These are phyloP conservation scores for Panaeolus cyanescens DNA, from an alignment of 768 basidiomycete genomes.

Conservation along the genomic window DNA sequence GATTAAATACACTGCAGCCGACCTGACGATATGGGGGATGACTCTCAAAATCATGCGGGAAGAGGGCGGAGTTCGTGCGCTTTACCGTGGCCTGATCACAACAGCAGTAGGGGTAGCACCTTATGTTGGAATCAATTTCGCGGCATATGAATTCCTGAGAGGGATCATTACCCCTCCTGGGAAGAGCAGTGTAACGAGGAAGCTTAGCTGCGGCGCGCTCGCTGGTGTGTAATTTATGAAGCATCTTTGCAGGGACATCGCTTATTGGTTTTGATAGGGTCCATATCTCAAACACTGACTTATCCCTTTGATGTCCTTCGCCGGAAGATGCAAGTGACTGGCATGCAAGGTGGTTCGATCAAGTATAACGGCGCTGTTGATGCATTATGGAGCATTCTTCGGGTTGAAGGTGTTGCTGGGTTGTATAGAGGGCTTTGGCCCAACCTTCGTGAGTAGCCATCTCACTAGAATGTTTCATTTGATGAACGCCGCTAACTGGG, in stretches of 20 bases:
- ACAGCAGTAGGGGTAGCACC: slow-evolving; percentile 92
- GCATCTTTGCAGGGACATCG: not conserved
- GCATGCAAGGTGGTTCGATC: slow-evolving; percentile 64
- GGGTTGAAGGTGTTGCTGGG: slow-evolving; percentile 73
- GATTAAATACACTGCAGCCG: slow-evolving; percentile 43
- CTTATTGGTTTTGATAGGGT: slow-evolving; percentile 45
- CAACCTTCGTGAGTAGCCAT: slow-evolving; percentile 67
- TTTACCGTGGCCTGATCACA: slow-evolving; percentile 85
- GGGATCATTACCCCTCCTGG: slow-evolving; percentile 82
- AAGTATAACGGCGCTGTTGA: slow-evolving; percentile 84
- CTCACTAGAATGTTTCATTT: slow-evolving; percentile 3
- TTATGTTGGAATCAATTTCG: slow-evolving; percentile 89
- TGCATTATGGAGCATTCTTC: slow-evolving; percentile 69
- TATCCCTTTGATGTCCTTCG: slow-evolving; percentile 96
- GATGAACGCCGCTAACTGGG: not conserved
- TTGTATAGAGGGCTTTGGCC: slow-evolving; percentile 90
- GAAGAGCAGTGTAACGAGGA: slow-evolving; percentile 64
- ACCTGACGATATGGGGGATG: slow-evolving; percentile 86
- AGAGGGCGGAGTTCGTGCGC: slow-evolving; percentile 85
- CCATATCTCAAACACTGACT: slow-evolving; percentile 90
- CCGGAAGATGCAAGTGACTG: slow-evolving; percentile 94
- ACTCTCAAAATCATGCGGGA: slow-evolving; percentile 86
- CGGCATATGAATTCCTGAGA: slow-evolving; percentile 85
- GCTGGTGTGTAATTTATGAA: slow-evolving; percentile 55
- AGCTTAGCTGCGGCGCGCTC: slow-evolving; percentile 83